Percentiles rank a stretch among this genome's conserved stretches.
Conservation (phyloP, 2,329 filamentous ascomycete species). For the Botryotinia narcissicola region DNA sequence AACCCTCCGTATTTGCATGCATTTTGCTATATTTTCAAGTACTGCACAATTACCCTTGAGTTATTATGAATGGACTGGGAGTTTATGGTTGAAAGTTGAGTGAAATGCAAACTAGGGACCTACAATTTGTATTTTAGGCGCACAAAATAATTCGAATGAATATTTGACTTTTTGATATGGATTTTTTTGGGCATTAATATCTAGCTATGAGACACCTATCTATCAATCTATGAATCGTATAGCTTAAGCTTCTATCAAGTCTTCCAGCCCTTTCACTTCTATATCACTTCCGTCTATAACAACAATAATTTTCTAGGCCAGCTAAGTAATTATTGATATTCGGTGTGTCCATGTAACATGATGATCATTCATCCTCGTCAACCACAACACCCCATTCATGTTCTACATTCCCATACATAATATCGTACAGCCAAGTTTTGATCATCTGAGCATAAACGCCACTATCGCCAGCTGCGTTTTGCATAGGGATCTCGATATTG, state of each 20-base stretch:
- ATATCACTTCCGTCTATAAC: background rate
- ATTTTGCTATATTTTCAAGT: conserved; percentile 11
- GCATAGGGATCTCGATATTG: conserved; percentile 62
- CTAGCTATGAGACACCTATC: background rate
- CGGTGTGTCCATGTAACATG: background rate
- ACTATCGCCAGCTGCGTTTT: conserved; percentile 44
- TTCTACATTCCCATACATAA: conserved; percentile 69
- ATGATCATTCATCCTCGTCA: conserved; percentile 44
- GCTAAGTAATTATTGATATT: background rate
- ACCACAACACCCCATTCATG: conserved; percentile 70
- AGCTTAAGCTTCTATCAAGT: background rate
- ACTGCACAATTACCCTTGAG: background rate
- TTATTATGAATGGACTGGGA: background rate
- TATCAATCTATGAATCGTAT: background rate
- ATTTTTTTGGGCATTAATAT: background rate
- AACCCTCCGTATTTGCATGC: background rate
- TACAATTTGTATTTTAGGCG: conserved; percentile 22
- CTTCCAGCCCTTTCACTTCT: too few relatives aligned
- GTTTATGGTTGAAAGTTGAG: conserved; percentile 2
- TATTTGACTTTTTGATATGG: background rate
- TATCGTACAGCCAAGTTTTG: conserved; percentile 66
- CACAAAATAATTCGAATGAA: conserved; percentile 19
- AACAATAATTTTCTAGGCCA: background rate
- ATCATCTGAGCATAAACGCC: conserved; percentile 57
- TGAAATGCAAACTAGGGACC: conserved; percentile 1